Percentiles rank a stretch among this genome's conserved stretches.
These are phyloP conservation scores for Cardiospermum halicacabum DNA, from an alignment of 345 rosid genomes.

Conservation along the genomic window DNA sequence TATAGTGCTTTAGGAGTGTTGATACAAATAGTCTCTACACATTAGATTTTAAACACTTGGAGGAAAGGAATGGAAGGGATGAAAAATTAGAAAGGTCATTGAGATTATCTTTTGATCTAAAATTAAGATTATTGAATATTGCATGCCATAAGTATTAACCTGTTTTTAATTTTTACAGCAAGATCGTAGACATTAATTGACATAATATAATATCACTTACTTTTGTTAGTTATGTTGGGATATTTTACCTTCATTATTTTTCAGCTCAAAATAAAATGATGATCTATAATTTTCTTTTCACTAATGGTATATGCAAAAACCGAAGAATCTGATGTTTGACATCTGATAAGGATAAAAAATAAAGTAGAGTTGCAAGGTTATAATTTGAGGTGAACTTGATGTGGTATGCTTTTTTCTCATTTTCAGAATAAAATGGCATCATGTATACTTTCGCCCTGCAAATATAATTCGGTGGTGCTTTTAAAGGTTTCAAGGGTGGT, in stretches of 20 bases:
- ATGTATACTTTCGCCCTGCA: too few relatives aligned
- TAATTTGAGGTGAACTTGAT: slow-evolving; percentile 95
- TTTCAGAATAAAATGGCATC: slow-evolving; percentile 97
- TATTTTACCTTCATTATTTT: slow-evolving; percentile 1
- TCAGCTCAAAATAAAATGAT: slow-evolving; percentile 74
- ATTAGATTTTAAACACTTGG: too few relatives aligned
- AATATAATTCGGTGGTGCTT: too few relatives aligned
- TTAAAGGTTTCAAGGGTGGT: too few relatives aligned
- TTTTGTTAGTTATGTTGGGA: background rate
- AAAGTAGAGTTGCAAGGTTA: slow-evolving; percentile 90
- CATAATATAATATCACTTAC: background rate
- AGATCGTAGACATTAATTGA: too few relatives aligned
- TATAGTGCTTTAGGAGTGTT: background rate
- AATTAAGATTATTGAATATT: background rate
- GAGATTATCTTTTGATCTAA: background rate
- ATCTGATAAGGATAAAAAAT: slow-evolving; percentile 97
- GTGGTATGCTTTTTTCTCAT: slow-evolving; percentile 96
- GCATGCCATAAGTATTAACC: background rate
- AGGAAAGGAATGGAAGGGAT: too few relatives aligned
- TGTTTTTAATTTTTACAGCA: too few relatives aligned
- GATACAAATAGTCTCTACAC: too few relatives aligned
- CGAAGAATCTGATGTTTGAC: slow-evolving; percentile 94
- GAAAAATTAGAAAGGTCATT: background rate
- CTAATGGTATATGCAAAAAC: slow-evolving; percentile 88
- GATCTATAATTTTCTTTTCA: slow-evolving; percentile 87